Base-by-base conservation (phyloP, 805 yeast genomes). In the Yarrowia bubula region DNA sequence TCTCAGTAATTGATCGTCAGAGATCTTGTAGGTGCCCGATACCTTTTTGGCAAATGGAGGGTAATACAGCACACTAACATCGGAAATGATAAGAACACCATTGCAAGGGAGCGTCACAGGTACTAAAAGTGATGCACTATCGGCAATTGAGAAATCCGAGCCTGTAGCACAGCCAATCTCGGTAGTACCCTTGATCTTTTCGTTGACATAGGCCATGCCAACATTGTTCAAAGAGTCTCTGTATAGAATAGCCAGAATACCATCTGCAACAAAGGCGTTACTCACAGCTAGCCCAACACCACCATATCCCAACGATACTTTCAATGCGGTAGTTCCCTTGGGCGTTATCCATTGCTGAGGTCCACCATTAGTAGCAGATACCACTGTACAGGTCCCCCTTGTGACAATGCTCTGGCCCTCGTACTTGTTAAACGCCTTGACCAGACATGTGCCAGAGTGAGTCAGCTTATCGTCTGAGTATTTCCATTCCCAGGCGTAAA, bases 221-320 rank as follows among this genome's bases (percentile, higher is more conserved):
- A 58, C 64, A 18, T 43, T 43, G 15, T 35, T 58, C 10, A 58
- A 33, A 13, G 64, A 43, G 42, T 58, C 64, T 43, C 51, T 43
- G 42, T 58, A 58, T n/a, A 58, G 33, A 1, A 58, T 28, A 17
- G 64, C 64, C 43, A 58, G 18, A 11, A 41, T n/a, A 3, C 64
- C 50, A n/a, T 58, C 51, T 13, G 51, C 43, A 13, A 33, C 50
- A 37, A 58, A 44, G 41, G 51, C 64, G 17, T 17, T 58, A n/a
- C 64, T 43, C 6, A 58, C 51, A 9, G 50, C 31, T 3, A 58
- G 32, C n/a, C 64, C 64, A 13, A 43, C 64, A 6, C 64, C 64
- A n/a, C 51, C 51, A 18, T 58, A 58, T 9, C 64, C 64, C 31
- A 58, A 15, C n/a, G 64, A 58, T 15, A 58, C 64, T 37, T 58